Base-by-base conservation (phyloP, 1,284 basidiomycete species). In the Ceratobasidium sp. region DNA sequence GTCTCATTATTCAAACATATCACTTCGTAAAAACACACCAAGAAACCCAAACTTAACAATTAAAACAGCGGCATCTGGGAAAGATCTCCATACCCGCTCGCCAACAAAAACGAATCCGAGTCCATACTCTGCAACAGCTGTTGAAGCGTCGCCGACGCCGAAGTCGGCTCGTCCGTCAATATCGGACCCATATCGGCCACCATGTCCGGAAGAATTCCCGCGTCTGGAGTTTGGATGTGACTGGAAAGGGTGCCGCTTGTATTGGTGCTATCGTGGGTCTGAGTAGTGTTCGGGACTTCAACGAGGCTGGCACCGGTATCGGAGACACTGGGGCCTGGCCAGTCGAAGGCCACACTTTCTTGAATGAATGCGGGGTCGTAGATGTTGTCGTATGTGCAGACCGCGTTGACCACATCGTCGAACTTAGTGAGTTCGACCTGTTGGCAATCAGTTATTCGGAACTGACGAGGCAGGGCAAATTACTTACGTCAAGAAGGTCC, bases 51-150 rank as follows among this genome's bases (percentile, higher is more conserved):
- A 59, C 31, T 59, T 17, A 27, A 24, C 19, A 3, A 31, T n/a
- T 62, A 72, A 48, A 51, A 33, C 24, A 72, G 44, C 19, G 69
- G 56, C 27, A 72, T 50, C 27, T 62, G 69, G 2, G 33, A 50
- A 29, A 72, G 44, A 53, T 72, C 69, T 5, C 56, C 69, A 41
- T 72, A 72, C 47, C 69, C 69, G 33, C 69, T 62, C 24, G 56
- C 44, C 7, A 72, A 33, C 29, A 72, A 47, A 27, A 72, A 72
- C 15, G 69, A 72, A 31, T 62, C 47, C 17, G 69, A 53, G 36
- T 62, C 69, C 45, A 72, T 72, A 47, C 56, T 60, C 53, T 72
- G 69, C 31, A 72, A 47, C 6, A 72, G 47, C 19, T 72, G 56
- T 31, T 72, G 45, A 33, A 72, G 47, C 31, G 47, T 62, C 17